Conservation (phyloP, 2,329 filamentous ascomycete species). For the Cercospora sesami region DNA sequence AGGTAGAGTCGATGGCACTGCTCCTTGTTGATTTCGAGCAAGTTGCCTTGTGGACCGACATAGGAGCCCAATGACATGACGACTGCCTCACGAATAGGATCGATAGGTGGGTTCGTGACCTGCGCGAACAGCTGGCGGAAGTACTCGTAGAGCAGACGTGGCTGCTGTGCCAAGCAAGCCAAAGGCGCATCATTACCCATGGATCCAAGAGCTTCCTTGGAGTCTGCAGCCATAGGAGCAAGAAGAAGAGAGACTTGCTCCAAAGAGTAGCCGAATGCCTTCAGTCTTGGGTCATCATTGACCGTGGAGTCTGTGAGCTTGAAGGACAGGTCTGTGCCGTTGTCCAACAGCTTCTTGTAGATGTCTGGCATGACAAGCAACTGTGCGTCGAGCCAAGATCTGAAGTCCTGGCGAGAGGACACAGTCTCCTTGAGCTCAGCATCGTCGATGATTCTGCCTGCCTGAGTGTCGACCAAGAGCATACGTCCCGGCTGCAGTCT, state of each 20-base stretch:
- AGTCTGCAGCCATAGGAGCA: slow-evolving; percentile 93
- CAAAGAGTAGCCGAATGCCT: slow-evolving; percentile 89
- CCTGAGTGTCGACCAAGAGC: slow-evolving; percentile 89
- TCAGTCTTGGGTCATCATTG: slow-evolving; percentile 80
- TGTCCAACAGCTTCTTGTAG: slow-evolving; percentile 59
- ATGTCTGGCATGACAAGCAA: slow-evolving; percentile 79
- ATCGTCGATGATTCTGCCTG: slow-evolving; percentile 91
- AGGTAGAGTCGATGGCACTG: slow-evolving; percentile 85
- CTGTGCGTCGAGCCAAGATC: slow-evolving; percentile 81
- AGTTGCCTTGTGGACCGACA: slow-evolving; percentile 90
- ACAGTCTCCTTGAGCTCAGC: slow-evolving; percentile 87
- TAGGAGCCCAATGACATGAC: slow-evolving; percentile 98
- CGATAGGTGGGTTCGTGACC: slow-evolving; percentile 96
- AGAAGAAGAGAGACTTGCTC: slow-evolving; percentile 92
- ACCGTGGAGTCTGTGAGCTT: slow-evolving; percentile 68
- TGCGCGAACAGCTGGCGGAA: slow-evolving; percentile 97
- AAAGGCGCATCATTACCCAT: slow-evolving; percentile 97
- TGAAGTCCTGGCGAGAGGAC: slow-evolving; percentile 82
- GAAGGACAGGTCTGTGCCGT: slow-evolving; percentile 63
- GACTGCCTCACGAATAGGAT: slow-evolving; percentile 93
- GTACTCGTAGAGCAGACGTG: slow-evolving; percentile 89
- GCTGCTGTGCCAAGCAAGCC: slow-evolving; percentile 85
- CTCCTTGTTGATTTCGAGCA: slow-evolving; percentile 87
- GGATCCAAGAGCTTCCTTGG: slow-evolving; percentile 93
- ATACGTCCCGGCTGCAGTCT: slow-evolving; percentile 92